Conservation (phyloP, 108 stramenopile genomes). For the Cyclotella choctawhatcheeana region DNA sequence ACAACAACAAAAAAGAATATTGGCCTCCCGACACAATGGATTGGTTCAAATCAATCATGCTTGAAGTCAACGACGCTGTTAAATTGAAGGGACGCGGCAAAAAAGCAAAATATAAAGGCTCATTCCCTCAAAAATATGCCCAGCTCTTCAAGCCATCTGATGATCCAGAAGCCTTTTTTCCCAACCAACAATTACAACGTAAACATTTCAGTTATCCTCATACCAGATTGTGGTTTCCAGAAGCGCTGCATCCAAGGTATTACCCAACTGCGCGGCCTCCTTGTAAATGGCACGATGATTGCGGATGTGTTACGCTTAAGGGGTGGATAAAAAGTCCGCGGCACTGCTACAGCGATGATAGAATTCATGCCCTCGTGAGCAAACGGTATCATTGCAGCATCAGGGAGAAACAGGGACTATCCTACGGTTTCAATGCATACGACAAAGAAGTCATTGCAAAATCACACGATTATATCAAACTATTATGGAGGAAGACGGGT, state of each 20-base stretch:
- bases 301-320: neutral
- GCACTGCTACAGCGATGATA: slow-evolving; percentile 6
- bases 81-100: neutral
- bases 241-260: slow-evolving; percentile 3
- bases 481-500: slow-evolving; percentile 3
- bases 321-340: slow-evolving; percentile 10
- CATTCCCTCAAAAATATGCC: neutral
- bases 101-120: neutral
- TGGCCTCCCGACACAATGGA: neutral
- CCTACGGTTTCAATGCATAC: neutral
- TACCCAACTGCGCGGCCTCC: slow-evolving; percentile 7
- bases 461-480: neutral
- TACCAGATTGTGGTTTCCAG: neutral
- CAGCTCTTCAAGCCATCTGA: neutral
- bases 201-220: neutral
- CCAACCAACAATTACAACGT: neutral
- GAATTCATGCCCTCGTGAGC: neutral
- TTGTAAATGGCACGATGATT: slow-evolving; percentile 4
- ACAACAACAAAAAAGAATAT: slow-evolving; percentile 9
- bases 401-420: neutral
- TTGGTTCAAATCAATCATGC: neutral
- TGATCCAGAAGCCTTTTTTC: slow-evolving; percentile 3
- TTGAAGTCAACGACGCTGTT: neutral
- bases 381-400: neutral
- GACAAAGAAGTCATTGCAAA: neutral